phyloP scores from a whole-genome alignment of 129 eudicot species.

The Chrysanthemum lavandulifolium region DNA sequence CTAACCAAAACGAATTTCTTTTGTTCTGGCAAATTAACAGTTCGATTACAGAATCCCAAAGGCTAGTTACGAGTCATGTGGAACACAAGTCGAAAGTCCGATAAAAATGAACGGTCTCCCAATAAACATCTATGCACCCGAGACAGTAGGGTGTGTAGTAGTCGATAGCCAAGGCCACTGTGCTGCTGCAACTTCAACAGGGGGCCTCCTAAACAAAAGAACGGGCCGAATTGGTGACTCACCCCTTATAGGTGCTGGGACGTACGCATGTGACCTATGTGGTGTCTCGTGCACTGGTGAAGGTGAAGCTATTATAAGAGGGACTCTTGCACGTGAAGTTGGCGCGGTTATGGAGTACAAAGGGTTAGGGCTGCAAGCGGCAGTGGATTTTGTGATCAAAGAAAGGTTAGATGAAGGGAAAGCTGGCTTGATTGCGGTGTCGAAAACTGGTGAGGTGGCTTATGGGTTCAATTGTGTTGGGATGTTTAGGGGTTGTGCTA shows the following conservation, averaged over 20 bases:
- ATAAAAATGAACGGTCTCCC: conserved; percentile 81
- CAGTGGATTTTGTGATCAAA: conserved; percentile 83
- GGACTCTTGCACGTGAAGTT: conserved; percentile 92
- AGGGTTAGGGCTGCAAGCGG: conserved; percentile 73
- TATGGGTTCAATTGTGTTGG: conserved; percentile 80
- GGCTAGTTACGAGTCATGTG: conserved; percentile 47
- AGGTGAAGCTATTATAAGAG: conserved; percentile 92
- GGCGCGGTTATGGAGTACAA: conserved; percentile 98
- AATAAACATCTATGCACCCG: conserved; percentile 71
- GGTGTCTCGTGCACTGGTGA: conserved; percentile 96
- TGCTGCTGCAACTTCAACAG: conserved; percentile 97
- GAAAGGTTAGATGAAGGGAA: conserved; percentile 75
- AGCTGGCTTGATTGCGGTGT: conserved; percentile 92
- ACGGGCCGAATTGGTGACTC: conserved; percentile 90
- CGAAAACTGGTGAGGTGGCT: conserved; percentile 77
- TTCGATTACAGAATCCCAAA: conserved; percentile 77
- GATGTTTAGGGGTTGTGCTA: conserved; percentile 92
- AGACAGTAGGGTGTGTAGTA: conserved; percentile 96
- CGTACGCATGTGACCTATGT: conserved; percentile 78
- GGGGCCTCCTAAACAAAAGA: conserved; percentile 90
- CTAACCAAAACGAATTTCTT: neutral
- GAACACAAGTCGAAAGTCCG: conserved; percentile 50
- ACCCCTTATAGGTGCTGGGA: conserved; percentile 85
- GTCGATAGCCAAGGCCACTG: conserved; percentile 80
- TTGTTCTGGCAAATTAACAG: conserved; percentile 32